phyloP scores from a whole-genome alignment of 2,329 filamentous ascomycete genomes.

The Fusarium newnesense region DNA sequence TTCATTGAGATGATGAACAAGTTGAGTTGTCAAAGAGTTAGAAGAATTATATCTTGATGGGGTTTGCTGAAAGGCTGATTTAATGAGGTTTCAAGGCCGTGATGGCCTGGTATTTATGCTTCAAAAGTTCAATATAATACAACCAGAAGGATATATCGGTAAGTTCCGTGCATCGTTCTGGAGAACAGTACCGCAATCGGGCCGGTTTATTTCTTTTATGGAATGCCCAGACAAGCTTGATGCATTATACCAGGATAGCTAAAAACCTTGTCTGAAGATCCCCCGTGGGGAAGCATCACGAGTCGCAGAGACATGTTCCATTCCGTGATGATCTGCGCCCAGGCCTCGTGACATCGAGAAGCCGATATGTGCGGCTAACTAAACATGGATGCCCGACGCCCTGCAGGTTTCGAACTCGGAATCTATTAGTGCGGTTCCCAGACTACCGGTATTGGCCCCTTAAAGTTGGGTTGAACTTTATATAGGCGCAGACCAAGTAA shows the following conservation, averaged over 20 bases:
- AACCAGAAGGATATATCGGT: background rate
- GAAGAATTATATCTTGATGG: background rate
- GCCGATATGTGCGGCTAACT: background rate
- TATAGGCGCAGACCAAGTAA: background rate
- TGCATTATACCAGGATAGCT: background rate
- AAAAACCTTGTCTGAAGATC: background rate
- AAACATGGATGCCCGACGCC: too few species aligned
- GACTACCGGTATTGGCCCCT: background rate
- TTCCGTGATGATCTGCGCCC: background rate
- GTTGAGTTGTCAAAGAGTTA: background rate
- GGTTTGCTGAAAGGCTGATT: fast-evolving
- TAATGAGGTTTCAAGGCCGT: too few species aligned
- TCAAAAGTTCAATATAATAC: background rate
- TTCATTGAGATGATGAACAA: background rate
- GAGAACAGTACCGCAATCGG: background rate
- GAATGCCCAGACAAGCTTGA: background rate
- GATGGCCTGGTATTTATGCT: background rate
- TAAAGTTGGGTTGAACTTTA: background rate
- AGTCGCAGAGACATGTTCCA: background rate
- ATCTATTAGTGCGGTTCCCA: background rate
- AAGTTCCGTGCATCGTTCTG: background rate
- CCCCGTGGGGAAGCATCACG: background rate
- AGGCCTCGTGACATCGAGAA: background rate
- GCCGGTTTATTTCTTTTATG: background rate
- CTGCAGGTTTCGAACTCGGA: too few species aligned